These are phyloP conservation scores for Obelidium mucronatum DNA, from an alignment of 192 early-diverging fungal species.

Conservation along the genomic window DNA sequence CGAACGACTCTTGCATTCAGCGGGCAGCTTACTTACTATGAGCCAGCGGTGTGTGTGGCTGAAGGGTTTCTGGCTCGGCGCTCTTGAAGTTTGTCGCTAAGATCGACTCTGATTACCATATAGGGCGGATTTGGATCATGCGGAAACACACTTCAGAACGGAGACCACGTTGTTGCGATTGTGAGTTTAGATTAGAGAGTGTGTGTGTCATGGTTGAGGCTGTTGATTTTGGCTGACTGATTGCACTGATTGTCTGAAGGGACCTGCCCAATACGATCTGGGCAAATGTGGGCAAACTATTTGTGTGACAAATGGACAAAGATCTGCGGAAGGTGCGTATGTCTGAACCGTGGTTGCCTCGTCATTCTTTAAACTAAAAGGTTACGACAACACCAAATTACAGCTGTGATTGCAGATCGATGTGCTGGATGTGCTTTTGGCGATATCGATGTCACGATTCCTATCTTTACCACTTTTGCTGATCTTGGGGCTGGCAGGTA, in stretches of 20 bases:
- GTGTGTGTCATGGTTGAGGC: neutral
- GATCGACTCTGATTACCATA: no score
- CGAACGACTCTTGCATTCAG: neutral
- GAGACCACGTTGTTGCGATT: neutral
- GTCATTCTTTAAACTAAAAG: no score
- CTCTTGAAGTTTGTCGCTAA: no score
- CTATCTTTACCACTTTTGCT: neutral
- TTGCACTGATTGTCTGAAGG: neutral
- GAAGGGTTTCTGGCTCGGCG: no score
- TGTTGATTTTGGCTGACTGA: neutral
- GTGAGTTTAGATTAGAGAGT: neutral
- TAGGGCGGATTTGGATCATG: slow-evolving; percentile 2
- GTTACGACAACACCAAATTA: neutral
- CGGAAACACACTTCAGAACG: neutral
- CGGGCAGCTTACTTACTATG: slow-evolving; percentile 13
- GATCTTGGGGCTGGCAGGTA: neutral
- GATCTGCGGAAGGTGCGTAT: neutral
- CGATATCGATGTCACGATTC: slow-evolving; percentile 12
- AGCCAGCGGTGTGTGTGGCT: no score
- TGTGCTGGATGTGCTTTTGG: slow-evolving; percentile 10
- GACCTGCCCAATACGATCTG: neutral
- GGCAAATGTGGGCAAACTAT: neutral
- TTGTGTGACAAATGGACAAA: neutral
- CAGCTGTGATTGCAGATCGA: neutral
- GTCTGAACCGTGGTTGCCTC: neutral